phyloP scores from a whole-genome alignment of 1,139 yeast species.

The Blastobotrys capitulatus region DNA sequence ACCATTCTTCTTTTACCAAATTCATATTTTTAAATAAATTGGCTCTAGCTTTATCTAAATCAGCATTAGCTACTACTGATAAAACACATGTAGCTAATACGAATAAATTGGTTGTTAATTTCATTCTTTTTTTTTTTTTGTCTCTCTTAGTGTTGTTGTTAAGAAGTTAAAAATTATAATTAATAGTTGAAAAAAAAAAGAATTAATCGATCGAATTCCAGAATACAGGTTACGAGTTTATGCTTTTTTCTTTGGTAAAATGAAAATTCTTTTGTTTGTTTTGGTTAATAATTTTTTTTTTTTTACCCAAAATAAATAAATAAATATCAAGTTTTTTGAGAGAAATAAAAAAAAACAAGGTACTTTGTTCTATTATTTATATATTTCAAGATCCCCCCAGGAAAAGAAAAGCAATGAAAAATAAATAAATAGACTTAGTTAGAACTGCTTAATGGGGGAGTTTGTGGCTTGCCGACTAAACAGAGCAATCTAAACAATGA shows the following conservation, averaged over 20 bases:
- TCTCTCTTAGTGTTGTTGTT: neutral
- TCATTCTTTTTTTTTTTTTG: conserved; percentile 1
- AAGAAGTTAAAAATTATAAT: neutral
- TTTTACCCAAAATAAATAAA: too few relatives aligned
- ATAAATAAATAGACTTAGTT: too few relatives aligned
- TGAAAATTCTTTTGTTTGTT: too few relatives aligned
- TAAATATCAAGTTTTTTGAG: too few relatives aligned
- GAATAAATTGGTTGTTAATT: conserved; percentile 1
- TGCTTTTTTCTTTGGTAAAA: too few relatives aligned
- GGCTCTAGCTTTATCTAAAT: conserved; percentile 10
- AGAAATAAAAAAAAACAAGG: too few relatives aligned
- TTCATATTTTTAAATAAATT: conserved; percentile 46
- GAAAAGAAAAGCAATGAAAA: too few relatives aligned
- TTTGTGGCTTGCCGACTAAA: too few relatives aligned
- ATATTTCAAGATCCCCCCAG: too few relatives aligned
- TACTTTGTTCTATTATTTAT: too few relatives aligned
- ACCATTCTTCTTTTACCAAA: conserved; percentile 39
- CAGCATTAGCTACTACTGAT: conserved; percentile 4
- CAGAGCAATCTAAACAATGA: neutral
- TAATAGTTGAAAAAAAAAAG: too few relatives aligned
- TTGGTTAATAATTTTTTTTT: neutral
- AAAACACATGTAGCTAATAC: conserved; percentile 4
- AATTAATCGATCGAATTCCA: neutral
- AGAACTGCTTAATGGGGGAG: too few relatives aligned
- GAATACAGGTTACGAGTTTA: neutral